Evolutionary conservation across 345 rosid species (phyloP).

Genomic region (Citrus glauca): DNA sequence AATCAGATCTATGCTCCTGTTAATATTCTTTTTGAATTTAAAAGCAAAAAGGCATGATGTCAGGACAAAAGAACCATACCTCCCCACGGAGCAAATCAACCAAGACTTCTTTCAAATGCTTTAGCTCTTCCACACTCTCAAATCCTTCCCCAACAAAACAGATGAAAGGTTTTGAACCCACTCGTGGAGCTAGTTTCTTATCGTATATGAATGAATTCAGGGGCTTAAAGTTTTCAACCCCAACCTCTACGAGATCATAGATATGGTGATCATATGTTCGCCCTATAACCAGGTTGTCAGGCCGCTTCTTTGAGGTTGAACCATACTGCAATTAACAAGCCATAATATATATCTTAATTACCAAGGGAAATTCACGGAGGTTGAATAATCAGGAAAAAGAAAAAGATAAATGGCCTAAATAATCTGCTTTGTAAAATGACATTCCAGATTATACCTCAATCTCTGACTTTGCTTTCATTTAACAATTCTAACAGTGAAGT

Average conservation of each 20-base stretch:
- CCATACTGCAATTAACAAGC: conserved; percentile 56
- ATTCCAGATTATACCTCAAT: too few species aligned
- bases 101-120: conserved; percentile 85
- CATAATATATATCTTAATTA: not conserved
- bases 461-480: not conserved
- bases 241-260: conserved; percentile 91
- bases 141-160: conserved; percentile 82
- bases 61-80: conserved; percentile 32
- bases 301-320: conserved; percentile 87
- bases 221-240: conserved; percentile 78
- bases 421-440: not conserved
- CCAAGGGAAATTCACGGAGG: not conserved
- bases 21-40: not conserved
- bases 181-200: conserved; percentile 68
- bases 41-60: not conserved
- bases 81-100: conserved; percentile 83
- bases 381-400: not conserved
- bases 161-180: conserved; percentile 85
- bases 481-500: not conserved
- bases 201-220: conserved; percentile 60
- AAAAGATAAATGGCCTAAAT: not conserved
- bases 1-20: conserved; percentile 7
- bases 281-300: conserved; percentile 83
- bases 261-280: conserved; percentile 79
- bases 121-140: conserved; percentile 70